These are phyloP conservation scores for Pythium myriotylum DNA, from an alignment of 352 stramenopile genomes.

Conservation along the genomic window DNA sequence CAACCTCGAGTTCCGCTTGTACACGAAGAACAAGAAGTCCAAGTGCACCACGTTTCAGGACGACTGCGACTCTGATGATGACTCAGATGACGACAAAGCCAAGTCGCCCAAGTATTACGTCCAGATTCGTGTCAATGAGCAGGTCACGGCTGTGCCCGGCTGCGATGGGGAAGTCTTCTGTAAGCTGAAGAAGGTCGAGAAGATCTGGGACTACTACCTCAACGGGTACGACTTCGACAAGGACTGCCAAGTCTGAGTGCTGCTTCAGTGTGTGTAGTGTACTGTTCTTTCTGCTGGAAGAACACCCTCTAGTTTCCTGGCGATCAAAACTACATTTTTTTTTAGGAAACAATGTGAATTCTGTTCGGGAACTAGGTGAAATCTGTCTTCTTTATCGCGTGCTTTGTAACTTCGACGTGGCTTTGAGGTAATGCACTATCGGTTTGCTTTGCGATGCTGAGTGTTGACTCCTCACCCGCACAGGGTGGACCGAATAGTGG, in stretches of 20 bases:
- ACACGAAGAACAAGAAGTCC: conserved; percentile 13
- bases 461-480: too few species aligned
- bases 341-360: too few species aligned
- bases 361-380: too few species aligned
- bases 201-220: conserved; percentile 22
- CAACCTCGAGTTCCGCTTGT: conserved; percentile 29
- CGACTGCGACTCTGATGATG: background rate
- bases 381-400: too few species aligned
- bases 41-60: background rate
- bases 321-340: too few species aligned
- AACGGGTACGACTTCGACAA: conserved; percentile 22
- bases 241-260: conserved; percentile 14
- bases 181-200: conserved; percentile 20
- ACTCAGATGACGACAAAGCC: conserved; percentile 2
- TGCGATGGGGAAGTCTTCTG: conserved; percentile 25
- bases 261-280: too few species aligned
- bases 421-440: too few species aligned
- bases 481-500: too few species aligned
- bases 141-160: conserved; percentile 17
- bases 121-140: conserved; percentile 29
- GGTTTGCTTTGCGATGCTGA: too few species aligned
- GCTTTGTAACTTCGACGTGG: too few species aligned
- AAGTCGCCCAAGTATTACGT: conserved; percentile 20
- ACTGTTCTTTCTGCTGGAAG: too few species aligned
- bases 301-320: too few species aligned